Conservation (phyloP, 2,329 filamentous ascomycete genomes). For the Fusarium avenaceum region DNA sequence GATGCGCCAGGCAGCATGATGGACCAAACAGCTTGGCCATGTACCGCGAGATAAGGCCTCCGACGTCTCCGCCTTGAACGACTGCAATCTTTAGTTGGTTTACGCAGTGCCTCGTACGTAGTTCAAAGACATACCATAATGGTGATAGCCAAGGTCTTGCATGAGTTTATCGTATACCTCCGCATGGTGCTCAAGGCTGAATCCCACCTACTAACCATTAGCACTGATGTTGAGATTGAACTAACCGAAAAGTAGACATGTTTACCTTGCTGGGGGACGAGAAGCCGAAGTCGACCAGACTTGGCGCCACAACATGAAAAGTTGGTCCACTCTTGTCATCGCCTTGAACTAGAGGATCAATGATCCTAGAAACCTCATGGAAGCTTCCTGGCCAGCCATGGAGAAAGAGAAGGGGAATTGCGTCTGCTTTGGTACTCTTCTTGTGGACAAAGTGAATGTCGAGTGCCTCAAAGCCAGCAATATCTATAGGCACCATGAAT, state of each 20-base stretch:
- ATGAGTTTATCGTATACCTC: conserved; percentile 1
- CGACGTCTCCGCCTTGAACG: conserved; percentile 7
- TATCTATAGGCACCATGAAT: background rate
- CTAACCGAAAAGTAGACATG: background rate
- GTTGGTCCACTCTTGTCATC: background rate
- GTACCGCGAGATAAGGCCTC: background rate
- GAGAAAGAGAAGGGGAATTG: background rate
- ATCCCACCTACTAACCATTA: background rate
- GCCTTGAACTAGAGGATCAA: background rate
- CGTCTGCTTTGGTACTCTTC: background rate
- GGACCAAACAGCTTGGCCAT: background rate
- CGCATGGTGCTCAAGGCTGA: background rate
- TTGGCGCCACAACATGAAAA: background rate
- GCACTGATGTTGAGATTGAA: background rate
- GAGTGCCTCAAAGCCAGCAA: background rate
- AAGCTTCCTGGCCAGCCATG: conserved; percentile 11
- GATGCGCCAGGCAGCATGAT: background rate
- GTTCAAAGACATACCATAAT: background rate
- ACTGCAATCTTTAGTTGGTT: background rate
- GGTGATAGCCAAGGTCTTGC: background rate
- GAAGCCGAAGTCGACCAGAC: background rate
- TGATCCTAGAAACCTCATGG: background rate
- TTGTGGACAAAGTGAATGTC: conserved; percentile 3
- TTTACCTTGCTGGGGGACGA: background rate
- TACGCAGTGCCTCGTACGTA: rapidly evolving